These are phyloP conservation scores for Pichia manshurica DNA, from an alignment of 805 yeast species.

Conservation along the genomic window DNA sequence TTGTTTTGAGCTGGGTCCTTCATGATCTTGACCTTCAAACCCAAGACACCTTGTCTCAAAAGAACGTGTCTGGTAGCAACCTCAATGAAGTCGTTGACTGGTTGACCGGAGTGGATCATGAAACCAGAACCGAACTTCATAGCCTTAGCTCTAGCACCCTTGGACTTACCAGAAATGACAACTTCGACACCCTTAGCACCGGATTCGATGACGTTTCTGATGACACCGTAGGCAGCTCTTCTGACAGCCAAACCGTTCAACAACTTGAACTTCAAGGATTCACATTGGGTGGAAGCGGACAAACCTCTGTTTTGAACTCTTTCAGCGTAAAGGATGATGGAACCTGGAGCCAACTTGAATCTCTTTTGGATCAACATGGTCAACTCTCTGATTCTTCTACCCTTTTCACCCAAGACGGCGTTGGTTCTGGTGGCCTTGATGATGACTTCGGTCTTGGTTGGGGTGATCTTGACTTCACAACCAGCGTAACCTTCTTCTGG, in stretches of 20 bases:
- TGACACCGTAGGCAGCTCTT: slow-evolving; percentile 99
- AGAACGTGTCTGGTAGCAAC: slow-evolving; percentile 98
- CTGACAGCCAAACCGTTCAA: slow-evolving; percentile 98
- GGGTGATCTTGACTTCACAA: slow-evolving; percentile 98
- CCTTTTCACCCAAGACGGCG: slow-evolving; percentile 98
- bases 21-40: slow-evolving; percentile 99
- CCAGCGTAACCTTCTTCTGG: slow-evolving; percentile 99
- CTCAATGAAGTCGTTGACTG: slow-evolving; percentile 97
- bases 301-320: slow-evolving; percentile 99
- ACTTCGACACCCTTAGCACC: slow-evolving; percentile 99
- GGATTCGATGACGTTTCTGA: slow-evolving; percentile 99
- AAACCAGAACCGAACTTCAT: slow-evolving; percentile 99
- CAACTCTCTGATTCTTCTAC: slow-evolving; percentile 99
- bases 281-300: slow-evolving; percentile 99
- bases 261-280: slow-evolving; percentile 96
- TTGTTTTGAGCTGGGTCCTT: slow-evolving; percentile 90
- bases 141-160: slow-evolving; percentile 99
- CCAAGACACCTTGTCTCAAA: slow-evolving; percentile 99
- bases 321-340: slow-evolving; percentile 94
- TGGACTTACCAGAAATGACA: slow-evolving; percentile 98
- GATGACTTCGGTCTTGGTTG: slow-evolving; percentile 96
- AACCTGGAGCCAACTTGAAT: slow-evolving; percentile 92
- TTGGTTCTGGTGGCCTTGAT: slow-evolving; percentile 99
- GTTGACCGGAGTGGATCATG: slow-evolving; percentile 99
- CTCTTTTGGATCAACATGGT: slow-evolving; percentile 97